These are phyloP conservation scores for Trichoderma lentiforme DNA, from an alignment of 2,329 filamentous ascomycete genomes.

Conservation along the genomic window DNA sequence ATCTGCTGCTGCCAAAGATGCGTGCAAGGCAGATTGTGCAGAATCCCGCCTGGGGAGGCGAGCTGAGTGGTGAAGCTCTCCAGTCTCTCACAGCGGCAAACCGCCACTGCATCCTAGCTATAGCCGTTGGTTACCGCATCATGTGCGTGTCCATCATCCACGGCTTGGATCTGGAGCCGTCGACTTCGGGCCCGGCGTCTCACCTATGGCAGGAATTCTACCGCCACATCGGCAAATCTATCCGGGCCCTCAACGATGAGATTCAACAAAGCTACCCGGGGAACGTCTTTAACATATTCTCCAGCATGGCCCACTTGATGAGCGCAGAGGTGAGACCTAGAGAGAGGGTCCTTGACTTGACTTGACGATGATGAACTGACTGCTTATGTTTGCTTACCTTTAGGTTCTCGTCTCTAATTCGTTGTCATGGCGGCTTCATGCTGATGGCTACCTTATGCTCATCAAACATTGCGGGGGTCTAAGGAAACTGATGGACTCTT, in stretches of 20 bases:
- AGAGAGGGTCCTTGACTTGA: neutral
- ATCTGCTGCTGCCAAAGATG: slow-evolving; percentile 1
- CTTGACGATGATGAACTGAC: neutral
- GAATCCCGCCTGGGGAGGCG: neutral
- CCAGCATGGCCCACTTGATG: slow-evolving; percentile 16
- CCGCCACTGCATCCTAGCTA: slow-evolving; percentile 10
- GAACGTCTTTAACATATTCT: slow-evolving; percentile 6
- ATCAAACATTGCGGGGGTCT: slow-evolving; percentile 16
- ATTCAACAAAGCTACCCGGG: neutral
- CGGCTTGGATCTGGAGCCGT: neutral
- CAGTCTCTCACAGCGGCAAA: slow-evolving; percentile 1
- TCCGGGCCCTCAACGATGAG: slow-evolving; percentile 11
- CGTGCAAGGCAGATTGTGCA: slow-evolving; percentile 6
- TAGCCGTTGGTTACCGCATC: slow-evolving; percentile 16
- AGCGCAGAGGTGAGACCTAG: slow-evolving; percentile 7
- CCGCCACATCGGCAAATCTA: slow-evolving; percentile 2
- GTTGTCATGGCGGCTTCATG: slow-evolving; percentile 11
- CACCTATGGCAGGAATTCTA: slow-evolving; percentile 14
- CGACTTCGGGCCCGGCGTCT: slow-evolving; percentile 1
- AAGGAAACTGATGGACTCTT: slow-evolving; percentile 1
- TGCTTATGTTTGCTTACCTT: neutral
- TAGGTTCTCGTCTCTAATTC: slow-evolving; percentile 10
- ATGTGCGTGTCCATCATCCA: slow-evolving; percentile 10
- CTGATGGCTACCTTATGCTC: slow-evolving; percentile 5
- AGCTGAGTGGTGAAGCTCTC: neutral